A percentile compares a stretch with the other conserved stretches of the same genome.
Conservation (phyloP, 2,329 filamentous ascomycete species). For the Alternaria gansuensis region DNA sequence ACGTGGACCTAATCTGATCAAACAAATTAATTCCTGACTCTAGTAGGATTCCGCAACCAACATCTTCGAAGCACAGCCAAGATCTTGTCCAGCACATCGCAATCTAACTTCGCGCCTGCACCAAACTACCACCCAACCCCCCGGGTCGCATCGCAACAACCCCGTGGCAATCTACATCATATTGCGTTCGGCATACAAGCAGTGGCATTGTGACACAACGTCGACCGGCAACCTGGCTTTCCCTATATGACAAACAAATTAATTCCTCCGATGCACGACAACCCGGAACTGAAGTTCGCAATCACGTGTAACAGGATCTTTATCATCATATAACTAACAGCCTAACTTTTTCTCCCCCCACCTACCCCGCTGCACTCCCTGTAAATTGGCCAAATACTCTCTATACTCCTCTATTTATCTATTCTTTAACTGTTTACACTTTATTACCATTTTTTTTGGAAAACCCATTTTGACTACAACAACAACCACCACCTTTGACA, state of each 20-base stretch:
- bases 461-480: too few relatives aligned
- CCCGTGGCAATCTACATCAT: neutral
- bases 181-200: slow-evolving; percentile 4
- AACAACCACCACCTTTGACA: too few relatives aligned
- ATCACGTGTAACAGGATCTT: slow-evolving; percentile 32
- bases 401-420: too few relatives aligned
- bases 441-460: too few relatives aligned
- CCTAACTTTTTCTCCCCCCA: too few relatives aligned
- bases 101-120: slow-evolving; percentile 20
- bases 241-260: slow-evolving; percentile 30
- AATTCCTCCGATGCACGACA: slow-evolving; percentile 28
- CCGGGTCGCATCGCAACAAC: slow-evolving; percentile 7
- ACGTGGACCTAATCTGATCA: neutral
- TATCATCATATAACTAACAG: too few relatives aligned
- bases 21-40: neutral
- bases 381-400: too few relatives aligned
- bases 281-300: slow-evolving; percentile 21
- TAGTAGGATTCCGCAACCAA: neutral
- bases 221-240: slow-evolving; percentile 17
- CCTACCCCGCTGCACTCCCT: too few relatives aligned
- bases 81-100: slow-evolving; percentile 15
- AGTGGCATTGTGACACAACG: neutral
- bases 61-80: slow-evolving; percentile 14
- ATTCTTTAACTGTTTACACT: too few relatives aligned
- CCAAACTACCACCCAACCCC: slow-evolving; percentile 1